Evolutionary conservation across 805 yeast genomes (phyloP), one percentile per base, ranked within the genome.

Genomic region (Suhomyces canberraensis): DNA sequence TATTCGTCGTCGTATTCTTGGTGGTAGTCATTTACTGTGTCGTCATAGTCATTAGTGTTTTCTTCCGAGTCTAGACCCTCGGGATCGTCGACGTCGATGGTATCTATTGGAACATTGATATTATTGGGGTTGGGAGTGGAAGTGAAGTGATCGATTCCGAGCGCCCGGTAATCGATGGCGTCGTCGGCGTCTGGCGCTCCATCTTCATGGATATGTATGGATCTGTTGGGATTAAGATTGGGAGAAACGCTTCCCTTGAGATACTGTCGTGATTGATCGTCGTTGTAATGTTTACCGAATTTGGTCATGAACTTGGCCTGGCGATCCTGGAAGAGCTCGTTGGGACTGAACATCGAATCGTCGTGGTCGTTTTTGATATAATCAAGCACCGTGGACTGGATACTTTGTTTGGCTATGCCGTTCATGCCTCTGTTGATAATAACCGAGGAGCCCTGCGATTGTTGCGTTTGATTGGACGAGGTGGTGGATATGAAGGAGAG

Each of bases 241-340:
- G 33, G 32, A 27, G 33, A 26, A 11, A 13, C 25, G 28, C 13
- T n/a, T 8, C 26, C 26, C 16, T 31, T 18, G 18, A 27, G 26
- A 11, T 31, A 20, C 18, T 26, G 31, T 15, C 31, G n/a, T 14
- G 29, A 19, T 8, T 41, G 38, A 30, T 45, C 48, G 24, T 51
- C 46, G 37, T 49, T 48, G 41, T 62, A 58, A 29, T 50, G 48
- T 11, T 57, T 51, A 20, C 50, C 58, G 28, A 62, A 58, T 19
- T 46, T 52, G 16, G 68, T 60, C 40, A 62, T 42, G 36, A 60
- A 60, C 39, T 48, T 52, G 25, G 43, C 42, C 44, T 62, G 65
- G 31, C 71, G 51, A 36, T 66, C 68, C 17, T 60, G 50, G 38
- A 51, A 67, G 30, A 66, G 51, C n/a, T 58, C 65, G 46, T 63